Evolutionary conservation across 352 stramenopile species (phyloP), one percentile per base, ranked within the genome.

Genomic region (Globisporangium takayamanum): DNA sequence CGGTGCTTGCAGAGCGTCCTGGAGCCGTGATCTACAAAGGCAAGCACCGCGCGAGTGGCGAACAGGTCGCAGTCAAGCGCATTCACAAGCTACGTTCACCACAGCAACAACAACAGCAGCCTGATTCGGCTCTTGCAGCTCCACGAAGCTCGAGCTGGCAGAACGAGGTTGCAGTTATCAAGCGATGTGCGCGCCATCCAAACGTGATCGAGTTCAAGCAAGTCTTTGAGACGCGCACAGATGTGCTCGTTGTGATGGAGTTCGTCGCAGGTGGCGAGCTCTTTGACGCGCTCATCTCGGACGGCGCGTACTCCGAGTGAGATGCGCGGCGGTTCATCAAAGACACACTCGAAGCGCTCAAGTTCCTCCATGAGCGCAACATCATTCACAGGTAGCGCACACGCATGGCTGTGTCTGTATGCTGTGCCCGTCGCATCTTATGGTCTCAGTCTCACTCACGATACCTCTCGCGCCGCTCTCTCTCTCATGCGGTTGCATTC

Each of bases 291-390:
- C 68, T 90, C 45, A 86, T 88, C 54, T 57, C 86, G 33, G 78
- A 87, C 47, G 80, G 80, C 15, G 80, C 80, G 48, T 90, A 90
- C 70, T 90, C 80, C 25, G 80, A 90, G 62, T 87, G 76, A 70
- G 76, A 88, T 37, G 76, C 80, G 33, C 70, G 74, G 39, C 64
- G 72, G 2, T 80, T 87, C 30, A 62, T 69, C 10, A 39, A 60
- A 3, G 76, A 87, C 33, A 71, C 83, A n/a, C 58, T 92, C 22
- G 58, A 74, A 15, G 83, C 78, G 12, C 64, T 96, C 52, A 55
- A 63, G 28, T 80, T 80, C 15, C 70, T 96, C 14, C 88, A 94
- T 46, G 76, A 77, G 22, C 76, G 76, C 15, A 78, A 73, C 15
- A 79, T 96, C 37, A 77, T 89, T 2, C 77, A 95, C 52, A 66